Evolutionary conservation across 2,329 filamentous ascomycete genomes (phyloP), one percentile per base, ranked within the genome.

Genomic region (Phialocephala subalpina): DNA sequence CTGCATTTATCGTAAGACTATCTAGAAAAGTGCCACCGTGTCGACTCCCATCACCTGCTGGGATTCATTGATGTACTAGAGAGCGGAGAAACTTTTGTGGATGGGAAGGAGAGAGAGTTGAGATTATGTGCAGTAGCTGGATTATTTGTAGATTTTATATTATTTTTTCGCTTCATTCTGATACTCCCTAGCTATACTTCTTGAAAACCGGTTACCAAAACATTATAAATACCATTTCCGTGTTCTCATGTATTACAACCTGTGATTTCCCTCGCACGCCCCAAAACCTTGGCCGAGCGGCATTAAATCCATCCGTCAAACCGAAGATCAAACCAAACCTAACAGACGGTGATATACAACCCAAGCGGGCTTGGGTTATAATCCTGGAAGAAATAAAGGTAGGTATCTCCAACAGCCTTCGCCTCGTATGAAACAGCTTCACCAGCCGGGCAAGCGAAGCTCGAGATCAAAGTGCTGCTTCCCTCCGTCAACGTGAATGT

Each of bases 381-480:
- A 74, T 91, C 87, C 78, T 92, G 83, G 79, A 91, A 90, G 77
- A 84, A 92, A 63, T 84, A 77, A 45, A 91, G 76, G 57, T 80
- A 74, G 45, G 87, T 87, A 68, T 78, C 79, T 2, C 83, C 84
- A 6, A 78, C 78, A 53, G 81, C 79, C 56, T 78, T 82, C 71
- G 91, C 81, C 78, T 86, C 79, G 70, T 83, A 86, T 2, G 78
- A 78, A 20, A 90, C 76, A 20, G 79, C 79, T 74, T 84, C 60
- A 2, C 85, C 86, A 56, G 82, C 84, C 0, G 83, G 82, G 72
- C 88, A 91, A 16, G 77, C 73, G 72, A 87, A 87, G 9, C 80
- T 84, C 8, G 80, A 77, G 58, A 90, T 80, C 49, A 81, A 77
- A 66, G 86, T 87, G 33, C 81, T 81, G 69, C 85, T 83, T 2